Conservation (phyloP, 2,329 filamentous ascomycete species). For the Colletotrichum acutatum region DNA sequence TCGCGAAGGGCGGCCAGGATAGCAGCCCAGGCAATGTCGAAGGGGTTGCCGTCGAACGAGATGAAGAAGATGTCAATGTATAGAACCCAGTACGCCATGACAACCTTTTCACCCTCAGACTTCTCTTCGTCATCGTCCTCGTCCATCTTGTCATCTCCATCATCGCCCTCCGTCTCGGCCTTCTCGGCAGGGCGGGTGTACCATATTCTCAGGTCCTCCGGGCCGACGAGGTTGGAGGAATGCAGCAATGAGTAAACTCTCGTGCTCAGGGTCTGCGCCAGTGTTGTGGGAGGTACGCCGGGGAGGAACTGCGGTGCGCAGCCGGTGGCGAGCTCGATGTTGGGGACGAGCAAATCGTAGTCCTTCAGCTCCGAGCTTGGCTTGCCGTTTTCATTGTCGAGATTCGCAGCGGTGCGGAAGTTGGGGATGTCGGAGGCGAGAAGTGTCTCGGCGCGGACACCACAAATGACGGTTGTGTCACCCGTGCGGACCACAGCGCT, state of each 20-base stretch:
- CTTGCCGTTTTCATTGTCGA: not conserved
- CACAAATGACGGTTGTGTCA: constrained; percentile 94
- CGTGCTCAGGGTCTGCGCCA: constrained; percentile 88
- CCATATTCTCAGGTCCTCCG: constrained; percentile 79
- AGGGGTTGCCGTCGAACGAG: constrained; percentile 89
- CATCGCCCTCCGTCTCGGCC: constrained; percentile 55
- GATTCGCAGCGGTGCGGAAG: constrained; percentile 59
- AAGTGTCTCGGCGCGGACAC: constrained; percentile 87
- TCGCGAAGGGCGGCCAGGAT: constrained; percentile 83
- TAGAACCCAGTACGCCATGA: constrained; percentile 93
- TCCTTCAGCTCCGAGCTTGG: constrained; percentile 62
- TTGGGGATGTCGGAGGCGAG: constrained; percentile 78
- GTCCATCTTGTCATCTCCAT: constrained; percentile 46
- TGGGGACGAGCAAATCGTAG: constrained; percentile 86
- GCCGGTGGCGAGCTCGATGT: constrained; percentile 91
- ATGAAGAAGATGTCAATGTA: constrained; percentile 97
- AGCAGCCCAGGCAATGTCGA: constrained; percentile 90
- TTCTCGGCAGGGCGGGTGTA: constrained; percentile 64
- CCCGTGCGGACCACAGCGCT: constrained; percentile 89
- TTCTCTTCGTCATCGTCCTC: constrained; percentile 48
- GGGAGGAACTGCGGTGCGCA: constrained; percentile 88
- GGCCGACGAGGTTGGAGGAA: constrained; percentile 73
- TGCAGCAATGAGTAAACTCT: constrained; percentile 82
- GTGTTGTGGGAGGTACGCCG: constrained; percentile 80
- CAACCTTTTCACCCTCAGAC: constrained; percentile 44